Evolutionary conservation across 305 asterid species (phyloP), one percentile per base, ranked within the genome.

Genomic region (Solanum hybrid): DNA sequence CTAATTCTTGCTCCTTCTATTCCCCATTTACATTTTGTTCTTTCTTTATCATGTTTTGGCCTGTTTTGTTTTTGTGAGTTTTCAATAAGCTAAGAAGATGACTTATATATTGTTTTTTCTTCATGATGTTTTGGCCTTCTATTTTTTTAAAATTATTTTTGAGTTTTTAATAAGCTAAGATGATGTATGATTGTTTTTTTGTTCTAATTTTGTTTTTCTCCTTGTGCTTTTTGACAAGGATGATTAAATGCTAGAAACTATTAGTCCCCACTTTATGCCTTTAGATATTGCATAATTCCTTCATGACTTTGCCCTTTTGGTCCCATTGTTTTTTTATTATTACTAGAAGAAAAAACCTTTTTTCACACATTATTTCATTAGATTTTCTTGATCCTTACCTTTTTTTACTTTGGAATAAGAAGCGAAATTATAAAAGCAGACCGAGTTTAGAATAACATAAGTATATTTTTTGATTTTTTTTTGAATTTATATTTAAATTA

Each of bases 231-330:
- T 82, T 82, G 29, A 73, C 90, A 89, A 79, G 88, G 39, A 72
- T 89, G 85, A 90, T 76, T 89, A 90, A 91, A 45, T 51, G 39
- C 88, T 84, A 84, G 76, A 84, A 80, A 31, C 88, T 7, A 89
- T 38, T 76, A 13, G 88, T 70, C 84, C 94, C 90, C 91, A 88
- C 73, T 91, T 83, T 91, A 91, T 92, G 93, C 91, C 92, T 86
- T 90, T 88, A 86, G 90, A 89, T 90, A 90, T 90, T 91, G 91
- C 92, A 84, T 51, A 84, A 87, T 86, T 91, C 90, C 91, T 89
- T 89, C 89, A 89, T 89, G 87, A 89, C 93, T 85, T 91, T 87
- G 90, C 92, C 14, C 92, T 90, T 91, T 90, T 88, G 93, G 93
- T 57, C 91, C 94, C 90, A 81, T 45, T 61, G 76, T 65, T 81